These are phyloP conservation scores for Climacium dendroides DNA, from an alignment of 225 moss, liverwort and hornwort genomes.

Conservation along the genomic window DNA sequence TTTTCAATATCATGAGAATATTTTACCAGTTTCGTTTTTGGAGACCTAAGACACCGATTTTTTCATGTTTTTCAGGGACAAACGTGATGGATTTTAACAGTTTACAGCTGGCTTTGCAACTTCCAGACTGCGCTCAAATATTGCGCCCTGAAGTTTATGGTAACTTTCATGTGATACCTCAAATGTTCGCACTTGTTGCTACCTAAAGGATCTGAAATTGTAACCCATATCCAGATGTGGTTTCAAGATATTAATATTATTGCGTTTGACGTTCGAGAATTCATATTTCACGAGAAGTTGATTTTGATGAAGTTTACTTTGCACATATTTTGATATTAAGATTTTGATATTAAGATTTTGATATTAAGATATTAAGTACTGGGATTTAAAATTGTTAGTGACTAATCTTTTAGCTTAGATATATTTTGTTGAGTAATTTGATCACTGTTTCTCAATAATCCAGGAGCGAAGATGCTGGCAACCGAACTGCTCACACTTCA, in stretches of 20 bases:
- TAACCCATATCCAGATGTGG: not conserved
- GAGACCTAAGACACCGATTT: not conserved
- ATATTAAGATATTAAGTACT: not conserved
- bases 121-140: constrained; percentile 30
- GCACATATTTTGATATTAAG: not conserved
- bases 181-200: not conserved
- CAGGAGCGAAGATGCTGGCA: constrained; percentile 15
- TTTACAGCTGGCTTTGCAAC: constrained; percentile 29
- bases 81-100: constrained; percentile 43
- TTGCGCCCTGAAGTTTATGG: not conserved
- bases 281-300: not conserved
- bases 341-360: not conserved
- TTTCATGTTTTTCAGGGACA: constrained; percentile 22
- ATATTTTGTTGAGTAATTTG: not conserved
- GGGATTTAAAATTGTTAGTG: not conserved
- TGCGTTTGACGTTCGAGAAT: not conserved
- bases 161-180: not conserved
- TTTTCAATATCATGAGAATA: not conserved
- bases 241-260: not conserved
- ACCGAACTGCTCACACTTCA: constrained; percentile 3
- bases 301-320: not conserved
- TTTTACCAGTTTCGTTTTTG: not conserved
- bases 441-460: not conserved
- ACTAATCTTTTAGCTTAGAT: not conserved
- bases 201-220: not conserved